Conservation (phyloP, 129 eudicot species). For the Lactuca sativa region DNA sequence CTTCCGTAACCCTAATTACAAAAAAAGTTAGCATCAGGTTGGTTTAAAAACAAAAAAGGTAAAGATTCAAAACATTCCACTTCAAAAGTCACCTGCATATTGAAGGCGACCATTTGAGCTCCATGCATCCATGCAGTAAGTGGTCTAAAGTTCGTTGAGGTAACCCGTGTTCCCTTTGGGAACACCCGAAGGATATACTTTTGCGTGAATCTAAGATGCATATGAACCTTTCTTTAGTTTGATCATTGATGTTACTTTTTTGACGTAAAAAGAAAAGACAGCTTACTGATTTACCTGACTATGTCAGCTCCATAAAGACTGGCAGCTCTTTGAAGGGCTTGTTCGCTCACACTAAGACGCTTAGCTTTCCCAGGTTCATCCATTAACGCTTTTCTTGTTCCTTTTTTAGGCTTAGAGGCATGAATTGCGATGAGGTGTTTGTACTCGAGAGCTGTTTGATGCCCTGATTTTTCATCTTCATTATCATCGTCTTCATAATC, state of each 20-base stretch:
- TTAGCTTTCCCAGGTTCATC: conserved; percentile 47
- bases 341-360: conserved; percentile 85
- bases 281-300: conserved; percentile 54
- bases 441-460: conserved; percentile 43
- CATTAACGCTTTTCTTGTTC: conserved; percentile 49
- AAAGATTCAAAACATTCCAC: neutral
- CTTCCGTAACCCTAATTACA: conserved; percentile 43
- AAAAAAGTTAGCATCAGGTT: neutral
- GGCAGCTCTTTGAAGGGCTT: conserved; percentile 69
- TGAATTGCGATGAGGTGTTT: conserved; percentile 70
- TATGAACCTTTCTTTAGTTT: conserved; percentile 19
- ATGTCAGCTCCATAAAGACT: conserved; percentile 53
- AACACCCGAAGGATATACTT: conserved; percentile 76
- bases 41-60: neutral
- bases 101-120: conserved; percentile 96
- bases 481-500: conserved; percentile 31
- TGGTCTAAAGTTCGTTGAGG: conserved; percentile 88
- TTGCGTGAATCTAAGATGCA: conserved; percentile 71
- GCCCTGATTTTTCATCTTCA: conserved; percentile 37
- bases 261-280: conserved; percentile 10
- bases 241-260: no score
- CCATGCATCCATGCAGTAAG: conserved; percentile 88
- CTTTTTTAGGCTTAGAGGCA: conserved; percentile 70
- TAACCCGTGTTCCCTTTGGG: conserved; percentile 88
- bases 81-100: conserved; percentile 80